Conservation (phyloP, 495 filamentous ascomycete species). For the Aspergillus panamensis region DNA sequence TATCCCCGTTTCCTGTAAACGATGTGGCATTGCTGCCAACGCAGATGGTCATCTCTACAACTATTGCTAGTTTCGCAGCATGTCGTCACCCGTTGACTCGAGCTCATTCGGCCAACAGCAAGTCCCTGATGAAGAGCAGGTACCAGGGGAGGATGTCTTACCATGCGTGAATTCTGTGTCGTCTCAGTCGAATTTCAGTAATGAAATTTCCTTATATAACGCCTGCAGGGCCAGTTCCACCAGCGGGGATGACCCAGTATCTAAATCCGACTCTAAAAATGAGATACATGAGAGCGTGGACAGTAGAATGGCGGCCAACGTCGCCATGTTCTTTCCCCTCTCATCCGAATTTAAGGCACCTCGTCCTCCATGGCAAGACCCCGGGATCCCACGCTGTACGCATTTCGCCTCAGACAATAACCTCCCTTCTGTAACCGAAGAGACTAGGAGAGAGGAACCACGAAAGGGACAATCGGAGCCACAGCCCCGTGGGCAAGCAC, state of each 20-base stretch:
- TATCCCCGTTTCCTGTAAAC: not conserved
- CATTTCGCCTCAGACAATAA: conserved; percentile 22
- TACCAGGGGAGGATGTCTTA: not conserved
- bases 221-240: conserved; percentile 31
- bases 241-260: conserved; percentile 16
- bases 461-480: conserved; percentile 13
- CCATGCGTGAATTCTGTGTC: conserved; percentile 29
- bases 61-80: not conserved
- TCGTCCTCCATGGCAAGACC: conserved; percentile 5
- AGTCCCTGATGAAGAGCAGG: conserved; percentile 15
- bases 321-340: conserved; percentile 32
- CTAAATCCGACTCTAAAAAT: conserved; percentile 1
- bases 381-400: conserved; percentile 5
- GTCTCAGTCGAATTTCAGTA: conserved; percentile 34
- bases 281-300: conserved; percentile 23
- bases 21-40: not conserved
- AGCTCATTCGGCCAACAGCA: not conserved
- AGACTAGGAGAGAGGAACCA: conserved; percentile 8
- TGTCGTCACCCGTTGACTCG: not conserved
- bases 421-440: conserved; percentile 8
- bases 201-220: conserved; percentile 44
- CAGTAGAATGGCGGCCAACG: conserved; percentile 30
- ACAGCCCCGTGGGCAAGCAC: conserved; percentile 15
- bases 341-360: conserved; percentile 7
- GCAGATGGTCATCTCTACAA: not conserved